Evolutionary conservation across 2,329 filamentous ascomycete genomes (phyloP).

Genomic region (Aspergillus texensis): DNA sequence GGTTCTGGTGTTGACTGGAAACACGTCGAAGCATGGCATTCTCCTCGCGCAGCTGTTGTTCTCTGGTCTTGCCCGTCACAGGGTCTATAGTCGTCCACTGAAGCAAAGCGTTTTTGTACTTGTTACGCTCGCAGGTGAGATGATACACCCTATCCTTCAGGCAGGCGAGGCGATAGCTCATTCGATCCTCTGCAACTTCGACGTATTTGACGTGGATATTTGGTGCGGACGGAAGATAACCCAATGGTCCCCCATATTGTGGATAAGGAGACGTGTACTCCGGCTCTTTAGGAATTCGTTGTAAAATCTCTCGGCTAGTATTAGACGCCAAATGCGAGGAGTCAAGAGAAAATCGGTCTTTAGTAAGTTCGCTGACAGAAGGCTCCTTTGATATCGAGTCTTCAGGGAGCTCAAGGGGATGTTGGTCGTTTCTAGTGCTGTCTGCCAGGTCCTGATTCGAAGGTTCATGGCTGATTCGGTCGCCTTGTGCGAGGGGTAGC

Average conservation of each 20-base stretch:
- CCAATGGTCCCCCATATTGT: slow-evolving; percentile 25
- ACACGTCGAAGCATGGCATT: slow-evolving; percentile 30
- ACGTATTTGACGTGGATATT: slow-evolving; percentile 31
- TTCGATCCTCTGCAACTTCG: slow-evolving; percentile 26
- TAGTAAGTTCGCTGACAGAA: slow-evolving; percentile 23
- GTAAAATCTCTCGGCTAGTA: slow-evolving; percentile 27
- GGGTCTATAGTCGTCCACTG: slow-evolving; percentile 29
- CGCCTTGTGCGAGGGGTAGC: not conserved
- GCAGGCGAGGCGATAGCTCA: slow-evolving; percentile 25
- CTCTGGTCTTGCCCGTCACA: slow-evolving; percentile 30
- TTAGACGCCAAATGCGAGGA: slow-evolving; percentile 26
- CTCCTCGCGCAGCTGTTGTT: slow-evolving; percentile 23
- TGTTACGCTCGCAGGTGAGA: slow-evolving; percentile 33
- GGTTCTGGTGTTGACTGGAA: slow-evolving; percentile 26
- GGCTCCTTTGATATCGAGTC: not conserved
- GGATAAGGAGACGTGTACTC: slow-evolving; percentile 39
- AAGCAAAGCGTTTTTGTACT: slow-evolving; percentile 28
- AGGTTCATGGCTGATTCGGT: not conserved
- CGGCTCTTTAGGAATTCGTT: slow-evolving; percentile 20
- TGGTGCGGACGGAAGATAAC: slow-evolving; percentile 35
- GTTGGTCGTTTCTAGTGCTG: not conserved
- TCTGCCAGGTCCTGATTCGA: not conserved
- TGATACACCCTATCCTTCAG: slow-evolving; percentile 26
- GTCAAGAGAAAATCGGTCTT: slow-evolving; percentile 25
- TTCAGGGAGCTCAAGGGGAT: not conserved